These are phyloP conservation scores for Fusarium sacchari DNA, from an alignment of 2,329 filamentous ascomycete genomes.

Conservation along the genomic window DNA sequence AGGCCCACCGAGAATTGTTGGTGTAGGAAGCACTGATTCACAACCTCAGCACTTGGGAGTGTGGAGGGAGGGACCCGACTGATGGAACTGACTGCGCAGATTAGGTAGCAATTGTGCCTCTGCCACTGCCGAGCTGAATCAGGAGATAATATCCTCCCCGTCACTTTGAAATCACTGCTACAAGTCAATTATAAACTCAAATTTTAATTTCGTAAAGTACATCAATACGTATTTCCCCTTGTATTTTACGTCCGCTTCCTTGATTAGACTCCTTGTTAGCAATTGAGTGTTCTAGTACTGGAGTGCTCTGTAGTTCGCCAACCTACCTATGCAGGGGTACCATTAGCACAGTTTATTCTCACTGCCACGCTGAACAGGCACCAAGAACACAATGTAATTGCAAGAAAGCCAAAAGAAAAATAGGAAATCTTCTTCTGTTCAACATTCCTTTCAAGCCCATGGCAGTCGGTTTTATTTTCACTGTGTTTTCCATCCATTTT, in stretches of 20 bases:
- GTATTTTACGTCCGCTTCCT: not conserved
- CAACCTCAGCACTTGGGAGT: not conserved
- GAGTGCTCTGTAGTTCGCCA: not conserved
- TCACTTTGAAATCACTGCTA: not conserved
- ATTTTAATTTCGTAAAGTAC: not conserved
- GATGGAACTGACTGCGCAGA: not conserved
- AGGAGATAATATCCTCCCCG: not conserved
- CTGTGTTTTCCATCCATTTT: too few relatives aligned
- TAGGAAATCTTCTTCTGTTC: not conserved
- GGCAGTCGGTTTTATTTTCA: too few relatives aligned
- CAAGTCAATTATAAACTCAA: not conserved
- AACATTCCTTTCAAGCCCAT: not conserved
- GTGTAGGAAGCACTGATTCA: conserved; percentile 20
- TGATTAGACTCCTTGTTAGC: not conserved
- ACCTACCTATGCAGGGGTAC: not conserved
- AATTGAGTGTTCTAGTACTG: not conserved
- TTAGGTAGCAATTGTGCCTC: not conserved
- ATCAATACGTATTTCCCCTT: not conserved
- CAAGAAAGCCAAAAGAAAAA: not conserved
- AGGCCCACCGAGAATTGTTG: not conserved
- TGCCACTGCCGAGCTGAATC: not conserved
- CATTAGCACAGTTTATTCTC: not conserved
- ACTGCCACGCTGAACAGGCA: not conserved
- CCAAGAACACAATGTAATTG: not conserved
- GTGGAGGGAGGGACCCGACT: not conserved